Evolutionary conservation across 2,329 filamentous ascomycete species (phyloP).

Genomic region (Pseudogymnoascus sp.): DNA sequence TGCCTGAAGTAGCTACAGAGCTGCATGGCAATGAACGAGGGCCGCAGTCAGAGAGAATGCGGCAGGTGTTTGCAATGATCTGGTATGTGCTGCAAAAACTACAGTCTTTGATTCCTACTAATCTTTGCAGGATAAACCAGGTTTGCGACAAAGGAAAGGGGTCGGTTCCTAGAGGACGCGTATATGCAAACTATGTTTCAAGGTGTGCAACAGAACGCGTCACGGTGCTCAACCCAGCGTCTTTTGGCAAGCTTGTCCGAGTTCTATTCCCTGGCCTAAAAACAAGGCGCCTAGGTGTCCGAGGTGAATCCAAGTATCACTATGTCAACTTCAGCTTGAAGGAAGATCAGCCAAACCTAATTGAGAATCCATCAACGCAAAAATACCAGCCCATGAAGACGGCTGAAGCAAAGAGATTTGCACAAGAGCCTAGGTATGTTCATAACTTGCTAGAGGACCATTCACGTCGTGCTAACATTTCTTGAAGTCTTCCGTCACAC

Average conservation of each 20-base stretch:
- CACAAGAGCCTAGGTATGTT: slow-evolving; percentile 44
- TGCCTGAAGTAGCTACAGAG: slow-evolving; percentile 66
- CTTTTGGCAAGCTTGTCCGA: slow-evolving; percentile 92
- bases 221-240: slow-evolving; percentile 90
- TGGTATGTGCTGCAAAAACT: slow-evolving; percentile 49
- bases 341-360: slow-evolving; percentile 38
- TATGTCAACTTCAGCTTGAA: slow-evolving; percentile 63
- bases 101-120: background rate
- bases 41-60: slow-evolving; percentile 71
- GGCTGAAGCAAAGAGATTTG: slow-evolving; percentile 39
- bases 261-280: slow-evolving; percentile 94
- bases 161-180: slow-evolving; percentile 83
- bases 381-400: slow-evolving; percentile 38
- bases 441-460: background rate
- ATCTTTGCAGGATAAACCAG: slow-evolving; percentile 53
- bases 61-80: slow-evolving; percentile 82
- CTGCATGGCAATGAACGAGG: slow-evolving; percentile 72
- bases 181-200: slow-evolving; percentile 92
- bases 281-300: slow-evolving; percentile 81
- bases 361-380: slow-evolving; percentile 30
- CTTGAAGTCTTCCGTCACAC: background rate
- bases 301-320: slow-evolving; percentile 97
- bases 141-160: slow-evolving; percentile 67
- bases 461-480: slow-evolving; percentile 18
- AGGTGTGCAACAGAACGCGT: slow-evolving; percentile 89